phyloP scores from a whole-genome alignment of 768 basidiomycete species.

The Hebeloma cylindrosporum region DNA sequence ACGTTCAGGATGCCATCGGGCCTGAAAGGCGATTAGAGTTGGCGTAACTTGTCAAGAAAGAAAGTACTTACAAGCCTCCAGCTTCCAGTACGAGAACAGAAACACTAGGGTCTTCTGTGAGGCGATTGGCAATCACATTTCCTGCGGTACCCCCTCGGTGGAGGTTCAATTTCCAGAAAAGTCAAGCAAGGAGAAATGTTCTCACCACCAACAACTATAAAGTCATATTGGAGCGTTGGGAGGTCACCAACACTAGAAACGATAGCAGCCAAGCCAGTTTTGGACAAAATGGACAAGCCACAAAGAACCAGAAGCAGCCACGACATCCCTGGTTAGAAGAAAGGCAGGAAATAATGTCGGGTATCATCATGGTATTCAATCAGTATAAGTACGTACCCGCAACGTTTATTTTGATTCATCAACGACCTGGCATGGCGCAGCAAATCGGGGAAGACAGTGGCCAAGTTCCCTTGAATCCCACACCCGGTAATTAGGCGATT shows the following conservation, averaged over 20 bases:
- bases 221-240: slow-evolving; percentile 24
- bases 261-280: background rate
- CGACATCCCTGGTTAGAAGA: slow-evolving; percentile 4
- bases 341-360: no score
- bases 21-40: background rate
- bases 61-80: slow-evolving; percentile 44
- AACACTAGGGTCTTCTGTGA: slow-evolving; percentile 48
- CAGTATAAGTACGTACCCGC: no score
- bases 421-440: no score
- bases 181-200: background rate
- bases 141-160: slow-evolving; percentile 57
- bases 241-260: slow-evolving; percentile 2
- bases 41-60: background rate
- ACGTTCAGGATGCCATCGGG: slow-evolving; percentile 15
- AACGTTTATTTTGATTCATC: no score
- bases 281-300: background rate
- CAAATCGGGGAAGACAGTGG: no score
- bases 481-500: no score
- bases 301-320: background rate
- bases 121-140: slow-evolving; percentile 51
- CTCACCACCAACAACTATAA: slow-evolving; percentile 31
- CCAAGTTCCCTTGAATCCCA: no score
- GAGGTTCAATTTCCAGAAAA: slow-evolving; percentile 1
- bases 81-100: slow-evolving; percentile 55
- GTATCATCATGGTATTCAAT: no score